phyloP scores from a whole-genome alignment of 306 rosid species.

The Vigna angularis region DNA sequence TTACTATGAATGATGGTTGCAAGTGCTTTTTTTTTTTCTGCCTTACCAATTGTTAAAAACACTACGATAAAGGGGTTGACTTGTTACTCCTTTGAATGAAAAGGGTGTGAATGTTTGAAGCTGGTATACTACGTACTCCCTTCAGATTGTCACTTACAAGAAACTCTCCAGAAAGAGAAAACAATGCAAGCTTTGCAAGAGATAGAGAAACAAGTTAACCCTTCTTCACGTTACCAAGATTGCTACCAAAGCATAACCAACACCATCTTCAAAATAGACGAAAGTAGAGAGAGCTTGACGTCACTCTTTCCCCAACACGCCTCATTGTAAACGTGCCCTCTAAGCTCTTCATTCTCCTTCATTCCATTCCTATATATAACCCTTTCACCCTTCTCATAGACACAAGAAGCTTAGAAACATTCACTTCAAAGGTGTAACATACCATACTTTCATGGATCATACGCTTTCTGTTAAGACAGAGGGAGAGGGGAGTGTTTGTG shows the following conservation, averaged over 20 bases:
- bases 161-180: slow-evolving; percentile 39
- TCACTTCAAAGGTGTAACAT: slow-evolving; percentile 8
- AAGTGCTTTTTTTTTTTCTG: too few species aligned
- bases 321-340: slow-evolving; percentile 59
- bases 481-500: slow-evolving; percentile 50
- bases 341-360: slow-evolving; percentile 47
- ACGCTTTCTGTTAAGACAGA: slow-evolving; percentile 48
- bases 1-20: too few species aligned
- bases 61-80: neutral
- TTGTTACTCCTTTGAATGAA: neutral
- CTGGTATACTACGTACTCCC: neutral
- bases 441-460: slow-evolving; percentile 53
- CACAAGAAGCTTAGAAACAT: neutral
- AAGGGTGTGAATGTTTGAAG: slow-evolving; percentile 5
- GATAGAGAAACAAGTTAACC: slow-evolving; percentile 42
- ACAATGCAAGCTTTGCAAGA: slow-evolving; percentile 15
- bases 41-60: too few species aligned
- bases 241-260: slow-evolving; percentile 44
- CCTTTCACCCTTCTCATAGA: neutral
- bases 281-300: slow-evolving; percentile 50
- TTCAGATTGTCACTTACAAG: slow-evolving; percentile 12
- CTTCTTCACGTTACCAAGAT: slow-evolving; percentile 42
- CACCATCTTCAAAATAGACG: slow-evolving; percentile 17
- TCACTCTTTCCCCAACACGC: slow-evolving; percentile 51
- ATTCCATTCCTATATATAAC: slow-evolving; percentile 28